Conservation (phyloP, 1,284 basidiomycete genomes). For the Ustilago curta region DNA sequence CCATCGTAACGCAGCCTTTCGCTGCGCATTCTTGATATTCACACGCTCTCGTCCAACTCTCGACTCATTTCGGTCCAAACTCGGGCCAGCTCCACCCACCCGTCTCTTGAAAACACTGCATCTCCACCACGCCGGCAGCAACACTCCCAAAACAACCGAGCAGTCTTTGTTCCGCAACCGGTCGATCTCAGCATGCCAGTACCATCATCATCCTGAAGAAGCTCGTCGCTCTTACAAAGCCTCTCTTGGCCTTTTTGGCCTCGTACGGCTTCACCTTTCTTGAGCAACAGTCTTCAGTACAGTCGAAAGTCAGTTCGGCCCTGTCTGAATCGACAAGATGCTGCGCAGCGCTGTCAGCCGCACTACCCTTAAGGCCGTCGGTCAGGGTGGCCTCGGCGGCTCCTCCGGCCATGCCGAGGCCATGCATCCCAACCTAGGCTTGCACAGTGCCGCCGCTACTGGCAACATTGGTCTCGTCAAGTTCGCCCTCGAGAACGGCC, state of each 20-base stretch:
- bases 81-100: no score
- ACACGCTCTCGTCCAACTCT: no score
- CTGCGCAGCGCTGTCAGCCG: constrained; percentile 47
- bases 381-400: constrained; percentile 35
- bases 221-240: constrained; percentile 5
- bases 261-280: neutral
- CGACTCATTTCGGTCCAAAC: constrained; percentile 2
- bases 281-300: neutral
- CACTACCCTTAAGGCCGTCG: constrained; percentile 45
- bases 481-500: constrained; percentile 65
- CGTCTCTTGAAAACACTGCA: no score
- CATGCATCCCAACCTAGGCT: constrained; percentile 55
- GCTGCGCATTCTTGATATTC: no score
- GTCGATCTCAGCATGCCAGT: constrained; percentile 13
- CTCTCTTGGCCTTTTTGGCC: neutral
- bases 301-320: neutral
- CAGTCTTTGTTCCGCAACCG: neutral
- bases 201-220: constrained; percentile 4
- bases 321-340: constrained; percentile 14
- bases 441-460: constrained; percentile 62
- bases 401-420: constrained; percentile 26
- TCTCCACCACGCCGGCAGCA: neutral
- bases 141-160: neutral
- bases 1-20: neutral
- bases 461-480: constrained; percentile 66